Evolutionary conservation across 75 land plant genomes (phyloP).

Genomic region (Selaginella moellendorffii): DNA sequence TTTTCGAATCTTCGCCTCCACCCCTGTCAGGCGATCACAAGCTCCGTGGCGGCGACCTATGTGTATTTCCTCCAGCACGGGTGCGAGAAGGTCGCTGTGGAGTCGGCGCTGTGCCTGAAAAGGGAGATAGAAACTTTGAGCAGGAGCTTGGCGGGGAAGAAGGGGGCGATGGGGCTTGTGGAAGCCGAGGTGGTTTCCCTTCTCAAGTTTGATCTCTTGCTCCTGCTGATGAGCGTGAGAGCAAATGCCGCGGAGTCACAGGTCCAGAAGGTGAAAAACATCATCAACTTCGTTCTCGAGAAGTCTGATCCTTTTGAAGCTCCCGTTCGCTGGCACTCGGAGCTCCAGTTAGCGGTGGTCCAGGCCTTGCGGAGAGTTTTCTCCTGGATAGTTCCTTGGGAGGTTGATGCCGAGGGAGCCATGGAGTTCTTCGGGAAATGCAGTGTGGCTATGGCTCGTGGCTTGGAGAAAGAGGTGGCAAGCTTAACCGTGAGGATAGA

Average conservation of each 20-base stretch:
- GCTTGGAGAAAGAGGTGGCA: background rate
- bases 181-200: slow-evolving; percentile 43
- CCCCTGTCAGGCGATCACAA: slow-evolving; percentile 66
- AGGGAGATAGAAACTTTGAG: slow-evolving; percentile 50
- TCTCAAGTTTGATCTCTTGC: slow-evolving; percentile 60
- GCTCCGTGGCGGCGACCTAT: slow-evolving; percentile 65
- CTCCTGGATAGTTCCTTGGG: slow-evolving; percentile 1
- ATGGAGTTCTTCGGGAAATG: background rate
- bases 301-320: slow-evolving; percentile 56
- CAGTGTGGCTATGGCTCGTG: background rate
- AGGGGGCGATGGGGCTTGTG: too few species aligned
- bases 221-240: slow-evolving; percentile 30
- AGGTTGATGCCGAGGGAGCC: too few species aligned
- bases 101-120: slow-evolving; percentile 34
- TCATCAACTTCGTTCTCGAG: slow-evolving; percentile 38
- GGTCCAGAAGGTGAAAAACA: slow-evolving; percentile 9
- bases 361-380: slow-evolving; percentile 42
- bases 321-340: slow-evolving; percentile 38
- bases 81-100: slow-evolving; percentile 36
- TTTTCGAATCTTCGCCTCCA: slow-evolving; percentile 77
- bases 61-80: slow-evolving; percentile 68
- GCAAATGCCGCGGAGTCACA: background rate
- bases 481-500: background rate
- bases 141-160: background rate
- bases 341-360: slow-evolving; percentile 47